These are phyloP conservation scores for Starmerella vaccinii DNA, from an alignment of 805 yeast genomes.

Conservation along the genomic window DNA sequence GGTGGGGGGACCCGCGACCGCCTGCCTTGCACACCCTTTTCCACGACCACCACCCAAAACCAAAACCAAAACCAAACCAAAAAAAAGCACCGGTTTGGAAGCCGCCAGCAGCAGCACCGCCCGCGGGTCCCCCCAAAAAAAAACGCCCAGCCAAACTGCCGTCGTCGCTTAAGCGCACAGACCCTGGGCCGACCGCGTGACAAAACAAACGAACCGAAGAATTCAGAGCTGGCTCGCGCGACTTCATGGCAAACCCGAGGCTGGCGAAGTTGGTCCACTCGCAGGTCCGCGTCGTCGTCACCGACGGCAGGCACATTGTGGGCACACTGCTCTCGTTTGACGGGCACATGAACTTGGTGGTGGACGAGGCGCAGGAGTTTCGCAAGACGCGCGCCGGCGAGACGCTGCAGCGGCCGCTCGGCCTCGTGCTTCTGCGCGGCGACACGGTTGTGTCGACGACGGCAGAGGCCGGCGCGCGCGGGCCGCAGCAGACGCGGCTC, in stretches of 20 bases:
- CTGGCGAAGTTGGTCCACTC: constrained; percentile 62
- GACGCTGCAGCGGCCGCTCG: constrained; percentile 61
- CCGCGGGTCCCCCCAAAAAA: too few species aligned
- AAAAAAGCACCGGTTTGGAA: too few species aligned
- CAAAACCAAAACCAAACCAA: too few species aligned
- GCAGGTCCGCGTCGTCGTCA: constrained; percentile 59
- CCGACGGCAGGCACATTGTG: constrained; percentile 66
- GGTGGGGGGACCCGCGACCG: not conserved
- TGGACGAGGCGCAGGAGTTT: constrained; percentile 64
- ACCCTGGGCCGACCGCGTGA: not conserved
- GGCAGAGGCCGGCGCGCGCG: constrained; percentile 47
- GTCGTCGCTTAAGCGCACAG: too few species aligned
- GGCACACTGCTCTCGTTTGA: constrained; percentile 86
- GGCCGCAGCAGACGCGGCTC: not conserved
- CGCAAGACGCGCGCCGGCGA: constrained; percentile 57
- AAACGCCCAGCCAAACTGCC: too few species aligned
- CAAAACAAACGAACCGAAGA: not conserved
- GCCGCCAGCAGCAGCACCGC: too few species aligned
- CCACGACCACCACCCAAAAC: not conserved
- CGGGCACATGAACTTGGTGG: constrained; percentile 71
- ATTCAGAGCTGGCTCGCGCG: too few species aligned
- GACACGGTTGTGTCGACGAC: constrained; percentile 68
- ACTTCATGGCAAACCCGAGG: constrained; percentile 14
- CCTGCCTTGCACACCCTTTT: not conserved
- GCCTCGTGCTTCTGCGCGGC: constrained; percentile 77